Percentiles rank a stretch among this genome's conserved stretches.
Conservation (phyloP, 192 early-diverging fungal species). For the Gamsiella multidivaricata region DNA sequence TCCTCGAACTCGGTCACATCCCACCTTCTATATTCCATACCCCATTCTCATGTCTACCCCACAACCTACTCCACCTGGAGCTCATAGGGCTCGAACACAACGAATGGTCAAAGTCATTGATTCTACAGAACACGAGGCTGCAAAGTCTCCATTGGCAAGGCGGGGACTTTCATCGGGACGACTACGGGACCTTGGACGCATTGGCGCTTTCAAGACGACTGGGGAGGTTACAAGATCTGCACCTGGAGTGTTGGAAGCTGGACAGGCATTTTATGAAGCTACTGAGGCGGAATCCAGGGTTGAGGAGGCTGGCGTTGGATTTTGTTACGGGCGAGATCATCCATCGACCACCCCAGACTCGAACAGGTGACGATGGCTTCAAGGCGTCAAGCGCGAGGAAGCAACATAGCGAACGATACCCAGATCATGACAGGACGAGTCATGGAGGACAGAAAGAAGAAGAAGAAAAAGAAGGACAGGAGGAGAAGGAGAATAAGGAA, state of each 20-base stretch:
- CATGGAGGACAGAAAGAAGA: neutral
- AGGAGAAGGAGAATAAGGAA: too few relatives aligned
- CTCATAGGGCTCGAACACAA: constrained; percentile 12
- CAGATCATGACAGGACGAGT: neutral
- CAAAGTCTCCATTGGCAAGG: constrained; percentile 26
- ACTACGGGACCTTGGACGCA: constrained; percentile 17
- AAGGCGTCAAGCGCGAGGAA: too few relatives aligned
- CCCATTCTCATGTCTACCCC: neutral
- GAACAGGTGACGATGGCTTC: too few relatives aligned
- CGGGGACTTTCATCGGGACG: constrained; percentile 24
- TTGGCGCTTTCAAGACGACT: constrained; percentile 9
- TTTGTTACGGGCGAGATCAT: constrained; percentile 17
- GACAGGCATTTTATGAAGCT: constrained; percentile 8
- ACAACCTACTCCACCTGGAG: constrained; percentile 15
- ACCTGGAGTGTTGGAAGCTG: constrained; percentile 24
- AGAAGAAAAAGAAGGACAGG: neutral
- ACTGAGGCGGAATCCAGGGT: constrained; percentile 4
- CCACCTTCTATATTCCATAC: neutral
- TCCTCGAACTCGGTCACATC: constrained; percentile 6
- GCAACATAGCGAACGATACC: too few relatives aligned
- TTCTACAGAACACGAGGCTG: constrained; percentile 22
- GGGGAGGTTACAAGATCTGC: constrained; percentile 12
- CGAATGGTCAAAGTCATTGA: constrained; percentile 8
- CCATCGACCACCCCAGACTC: too few relatives aligned
- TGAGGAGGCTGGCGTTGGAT: constrained; percentile 13